Evolutionary conservation across 192 early-diverging fungal genomes (phyloP).

Genomic region (Mortierella hygrophila): DNA sequence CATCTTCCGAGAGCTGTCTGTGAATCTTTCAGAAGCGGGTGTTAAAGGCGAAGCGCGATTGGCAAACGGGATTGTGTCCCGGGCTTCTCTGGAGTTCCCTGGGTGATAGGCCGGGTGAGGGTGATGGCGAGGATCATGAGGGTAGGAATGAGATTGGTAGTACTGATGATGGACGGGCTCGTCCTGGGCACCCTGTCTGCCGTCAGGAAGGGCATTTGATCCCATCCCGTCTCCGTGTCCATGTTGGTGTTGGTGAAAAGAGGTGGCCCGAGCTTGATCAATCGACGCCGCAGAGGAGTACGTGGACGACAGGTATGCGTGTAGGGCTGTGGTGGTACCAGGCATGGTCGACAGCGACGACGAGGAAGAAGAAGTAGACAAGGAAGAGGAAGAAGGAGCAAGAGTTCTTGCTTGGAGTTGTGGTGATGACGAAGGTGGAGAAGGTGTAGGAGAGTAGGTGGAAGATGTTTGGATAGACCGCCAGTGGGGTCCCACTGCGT

Average conservation of each 20-base stretch:
- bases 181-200: neutral
- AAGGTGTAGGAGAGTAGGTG: conserved; percentile 39
- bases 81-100: conserved; percentile 32
- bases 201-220: neutral
- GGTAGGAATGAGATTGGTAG: conserved; percentile 39
- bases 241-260: conserved; percentile 26
- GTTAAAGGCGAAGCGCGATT: conserved; percentile 14
- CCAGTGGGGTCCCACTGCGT: conserved; percentile 52
- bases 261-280: conserved; percentile 44
- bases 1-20: neutral
- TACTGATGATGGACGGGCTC: conserved; percentile 16
- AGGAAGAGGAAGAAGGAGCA: neutral
- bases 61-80: conserved; percentile 14
- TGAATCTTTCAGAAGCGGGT: neutral
- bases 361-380: neutral
- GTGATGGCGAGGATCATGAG: conserved; percentile 41
- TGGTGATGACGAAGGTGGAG: conserved; percentile 35
- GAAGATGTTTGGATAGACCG: conserved; percentile 44
- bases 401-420: conserved; percentile 16
- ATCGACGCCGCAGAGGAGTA: conserved; percentile 43
- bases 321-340: conserved; percentile 10
- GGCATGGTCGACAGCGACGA: neutral
- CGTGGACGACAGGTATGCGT: conserved; percentile 22
- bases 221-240: conserved; percentile 6
- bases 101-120: conserved; percentile 11